Percentiles rank a stretch among this genome's conserved stretches.
phyloP scores from a whole-genome alignment of 352 stramenopile genomes.

The Phytophthora syringae region DNA sequence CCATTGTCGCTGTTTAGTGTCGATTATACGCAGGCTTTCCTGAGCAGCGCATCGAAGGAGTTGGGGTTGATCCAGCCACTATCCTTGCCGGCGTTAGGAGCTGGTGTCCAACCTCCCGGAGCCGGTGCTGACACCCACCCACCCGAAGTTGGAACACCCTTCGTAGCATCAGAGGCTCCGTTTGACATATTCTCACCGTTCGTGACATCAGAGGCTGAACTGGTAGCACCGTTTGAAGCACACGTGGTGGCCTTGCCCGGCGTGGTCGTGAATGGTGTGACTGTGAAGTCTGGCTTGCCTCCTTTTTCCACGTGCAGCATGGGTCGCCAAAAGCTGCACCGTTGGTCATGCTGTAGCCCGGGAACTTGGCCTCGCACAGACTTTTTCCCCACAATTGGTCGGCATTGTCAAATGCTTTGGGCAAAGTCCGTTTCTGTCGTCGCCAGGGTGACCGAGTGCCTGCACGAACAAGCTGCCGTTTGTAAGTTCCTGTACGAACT shows the following conservation, averaged over 20 bases:
- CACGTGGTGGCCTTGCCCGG: conserved; percentile 29
- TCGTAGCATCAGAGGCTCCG: conserved; percentile 7
- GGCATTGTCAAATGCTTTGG: conserved; percentile 30
- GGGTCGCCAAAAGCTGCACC: conserved; percentile 52
- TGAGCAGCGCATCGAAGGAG: conserved; percentile 7
- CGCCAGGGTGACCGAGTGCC: conserved; percentile 36
- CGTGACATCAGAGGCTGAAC: not conserved
- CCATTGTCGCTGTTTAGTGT: not conserved
- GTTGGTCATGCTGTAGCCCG: conserved; percentile 29
- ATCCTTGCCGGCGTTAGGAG: not conserved
- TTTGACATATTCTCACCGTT: not conserved
- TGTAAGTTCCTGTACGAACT: conserved; percentile 39
- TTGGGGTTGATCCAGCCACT: conserved; percentile 1
- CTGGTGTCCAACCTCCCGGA: not conserved
- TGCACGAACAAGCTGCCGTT: conserved; percentile 48
- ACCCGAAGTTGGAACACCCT: not conserved
- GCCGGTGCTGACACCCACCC: not conserved
- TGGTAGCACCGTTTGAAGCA: conserved; percentile 8
- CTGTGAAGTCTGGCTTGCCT: conserved; percentile 39
- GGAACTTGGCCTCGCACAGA: conserved; percentile 22
- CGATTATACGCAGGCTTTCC: not conserved
- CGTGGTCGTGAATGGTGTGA: conserved; percentile 28
- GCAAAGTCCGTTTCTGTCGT: conserved; percentile 42
- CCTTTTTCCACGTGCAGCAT: conserved; percentile 52
- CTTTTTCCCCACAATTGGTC: conserved; percentile 24